Evolutionary conservation across 108 stramenopile genomes (phyloP).

Genomic region (Chaetoceros tenuissimus): DNA sequence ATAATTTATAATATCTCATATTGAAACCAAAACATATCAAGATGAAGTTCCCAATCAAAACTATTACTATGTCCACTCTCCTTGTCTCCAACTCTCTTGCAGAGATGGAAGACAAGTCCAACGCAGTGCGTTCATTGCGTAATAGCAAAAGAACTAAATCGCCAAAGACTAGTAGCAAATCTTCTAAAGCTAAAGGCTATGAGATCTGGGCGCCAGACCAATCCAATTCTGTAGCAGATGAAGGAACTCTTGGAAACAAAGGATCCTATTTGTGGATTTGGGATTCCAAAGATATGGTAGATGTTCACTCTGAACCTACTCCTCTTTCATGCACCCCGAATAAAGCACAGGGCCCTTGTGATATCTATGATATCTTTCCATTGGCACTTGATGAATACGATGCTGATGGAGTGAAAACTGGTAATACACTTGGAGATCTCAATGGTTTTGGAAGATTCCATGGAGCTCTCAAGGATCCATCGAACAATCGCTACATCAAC

Average conservation of each 20-base stretch:
- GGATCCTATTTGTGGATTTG: constrained; percentile 22
- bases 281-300: constrained; percentile 7
- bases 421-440: constrained; percentile 3
- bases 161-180: too few species aligned
- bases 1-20: too few species aligned
- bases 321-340: constrained; percentile 14
- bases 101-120: too few species aligned
- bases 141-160: too few species aligned
- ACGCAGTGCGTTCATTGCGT: too few species aligned
- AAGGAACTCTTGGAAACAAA: constrained; percentile 3
- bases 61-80: too few species aligned
- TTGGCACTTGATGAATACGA: too few species aligned
- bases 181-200: not conserved
- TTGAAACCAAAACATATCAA: too few species aligned
- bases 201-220: constrained; percentile 28
- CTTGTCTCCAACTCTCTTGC: too few species aligned
- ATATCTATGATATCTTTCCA: constrained; percentile 18
- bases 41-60: too few species aligned
- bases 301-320: not conserved
- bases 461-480: constrained; percentile 19
- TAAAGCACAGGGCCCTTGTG: constrained; percentile 10
- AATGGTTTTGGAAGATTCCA: constrained; percentile 18
- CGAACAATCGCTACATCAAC: constrained; percentile 11
- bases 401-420: constrained; percentile 3
- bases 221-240: constrained; percentile 14